Conservation (phyloP, 495 filamentous ascomycete species). For the Penicillium ucsense region DNA sequence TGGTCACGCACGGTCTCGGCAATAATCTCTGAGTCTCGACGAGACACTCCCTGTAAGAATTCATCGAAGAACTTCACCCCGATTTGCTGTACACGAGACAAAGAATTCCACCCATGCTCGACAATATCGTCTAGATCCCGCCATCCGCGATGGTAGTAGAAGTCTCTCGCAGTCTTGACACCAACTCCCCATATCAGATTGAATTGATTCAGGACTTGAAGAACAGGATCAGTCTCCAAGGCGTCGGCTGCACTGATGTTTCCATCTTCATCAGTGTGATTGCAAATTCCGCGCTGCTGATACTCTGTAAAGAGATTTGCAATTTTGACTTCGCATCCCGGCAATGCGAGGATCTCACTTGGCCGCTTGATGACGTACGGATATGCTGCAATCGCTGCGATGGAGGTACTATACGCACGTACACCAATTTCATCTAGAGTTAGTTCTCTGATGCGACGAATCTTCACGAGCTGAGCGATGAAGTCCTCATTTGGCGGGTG, state of each 20-base stretch:
- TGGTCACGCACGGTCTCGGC: slow-evolving; percentile 48
- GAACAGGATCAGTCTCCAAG: slow-evolving; percentile 51
- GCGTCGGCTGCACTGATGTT: slow-evolving; percentile 52
- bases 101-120: slow-evolving; percentile 65
- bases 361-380: slow-evolving; percentile 48
- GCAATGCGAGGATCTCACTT: slow-evolving; percentile 58
- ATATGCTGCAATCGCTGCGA: slow-evolving; percentile 76
- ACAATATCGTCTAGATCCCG: slow-evolving; percentile 73
- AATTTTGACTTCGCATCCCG: slow-evolving; percentile 75
- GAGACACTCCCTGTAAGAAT: slow-evolving; percentile 59
- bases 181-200: slow-evolving; percentile 84
- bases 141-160: slow-evolving; percentile 72
- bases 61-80: slow-evolving; percentile 95
- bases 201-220: slow-evolving; percentile 58
- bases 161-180: slow-evolving; percentile 71
- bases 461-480: slow-evolving; percentile 63
- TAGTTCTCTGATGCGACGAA: slow-evolving; percentile 60
- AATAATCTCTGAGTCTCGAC: slow-evolving; percentile 66
- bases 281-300: slow-evolving; percentile 26
- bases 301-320: slow-evolving; percentile 72
- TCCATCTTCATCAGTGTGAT: slow-evolving; percentile 33
- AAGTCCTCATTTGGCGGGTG: slow-evolving; percentile 67
- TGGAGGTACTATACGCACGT: slow-evolving; percentile 79
- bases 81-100: slow-evolving; percentile 80
- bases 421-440: slow-evolving; percentile 68